Evolutionary conservation across 352 stramenopile genomes (phyloP), one percentile per base, ranked within the genome.

Genomic region (Peronosclerospora sorghi): DNA sequence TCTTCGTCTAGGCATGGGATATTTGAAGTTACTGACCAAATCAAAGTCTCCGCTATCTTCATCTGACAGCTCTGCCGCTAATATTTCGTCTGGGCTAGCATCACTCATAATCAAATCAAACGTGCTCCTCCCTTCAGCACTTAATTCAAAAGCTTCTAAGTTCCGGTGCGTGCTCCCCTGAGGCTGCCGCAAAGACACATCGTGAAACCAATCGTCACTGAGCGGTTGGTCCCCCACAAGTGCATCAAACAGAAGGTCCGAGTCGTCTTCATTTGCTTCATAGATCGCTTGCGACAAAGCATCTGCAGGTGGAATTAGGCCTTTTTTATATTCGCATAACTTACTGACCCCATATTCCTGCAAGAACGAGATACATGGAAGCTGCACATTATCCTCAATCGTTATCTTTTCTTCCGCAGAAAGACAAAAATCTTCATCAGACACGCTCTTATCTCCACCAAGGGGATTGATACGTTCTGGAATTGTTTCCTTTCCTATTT

Each of bases 151-250:
- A 42, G 23, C 10, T 2, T 35, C 32, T 35, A 21, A n/a, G 41
- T 13, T 4, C 48, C 44, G 18, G 41, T 51, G 24, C 58, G 29
- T 35, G 35, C 47, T 32, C 19, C 37, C 18, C 27, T 24, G 41
- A 42, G 34, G 26, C 3, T 23, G 0, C 8, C 15, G 24, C 48
- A 46, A 38, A 8, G 56, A 41, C 14, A 63, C 53, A 20, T 58
- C 56, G 18, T 57, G 45, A 43, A 79, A 56, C 67, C 67, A 79
- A 7, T 75, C 64, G 24, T 75, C 64, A 19, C 45, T 49, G 12
- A 62, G 47, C 14, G 53, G 50, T 8, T 73, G 58, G 15, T 67
- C 52, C 15, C 55, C 58, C 12, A 65, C 59, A 14, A 79, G 45
- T 23, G 54, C 49, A 43, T 75, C 47, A 30, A 79, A 56, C n/a